These are phyloP conservation scores for Alternaria postmessia DNA, from an alignment of 2,329 filamentous ascomycete species.

Conservation along the genomic window DNA sequence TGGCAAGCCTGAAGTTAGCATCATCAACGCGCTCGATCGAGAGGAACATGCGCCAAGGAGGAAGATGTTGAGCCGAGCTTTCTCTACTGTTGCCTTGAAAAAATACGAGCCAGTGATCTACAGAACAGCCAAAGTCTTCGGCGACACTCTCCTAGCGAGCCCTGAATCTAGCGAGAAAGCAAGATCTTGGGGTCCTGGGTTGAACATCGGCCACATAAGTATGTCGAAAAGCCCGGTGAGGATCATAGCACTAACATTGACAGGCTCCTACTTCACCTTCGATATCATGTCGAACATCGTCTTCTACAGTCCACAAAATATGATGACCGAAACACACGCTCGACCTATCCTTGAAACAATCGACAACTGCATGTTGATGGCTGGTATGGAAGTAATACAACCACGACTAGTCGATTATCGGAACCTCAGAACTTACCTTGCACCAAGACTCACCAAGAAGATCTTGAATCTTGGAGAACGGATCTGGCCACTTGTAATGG, in stretches of 20 bases:
- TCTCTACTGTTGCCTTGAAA: slow-evolving; percentile 1
- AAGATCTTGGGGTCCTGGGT: neutral
- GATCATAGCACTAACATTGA: neutral
- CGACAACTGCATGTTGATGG: neutral
- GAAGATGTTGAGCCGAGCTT: slow-evolving; percentile 5
- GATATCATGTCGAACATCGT: slow-evolving; percentile 11
- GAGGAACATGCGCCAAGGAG: slow-evolving; percentile 7
- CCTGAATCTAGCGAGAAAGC: neutral
- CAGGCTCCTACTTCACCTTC: slow-evolving; percentile 9
- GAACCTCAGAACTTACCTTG: neutral
- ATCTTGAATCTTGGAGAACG: neutral
- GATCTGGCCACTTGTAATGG: neutral
- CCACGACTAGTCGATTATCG: neutral
- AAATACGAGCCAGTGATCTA: slow-evolving; percentile 4
- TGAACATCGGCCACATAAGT: neutral
- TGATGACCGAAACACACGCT: neutral
- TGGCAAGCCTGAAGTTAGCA: neutral
- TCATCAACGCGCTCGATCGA: slow-evolving; percentile 3
- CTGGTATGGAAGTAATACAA: neutral
- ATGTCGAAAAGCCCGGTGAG: neutral
- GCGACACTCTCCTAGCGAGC: neutral
- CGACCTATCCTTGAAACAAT: neutral
- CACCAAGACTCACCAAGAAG: neutral
- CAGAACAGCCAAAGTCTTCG: slow-evolving; percentile 1
- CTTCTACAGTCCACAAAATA: neutral